These are phyloP conservation scores for Ascoidea asiatica DNA, from an alignment of 805 yeast genomes.

Conservation along the genomic window DNA sequence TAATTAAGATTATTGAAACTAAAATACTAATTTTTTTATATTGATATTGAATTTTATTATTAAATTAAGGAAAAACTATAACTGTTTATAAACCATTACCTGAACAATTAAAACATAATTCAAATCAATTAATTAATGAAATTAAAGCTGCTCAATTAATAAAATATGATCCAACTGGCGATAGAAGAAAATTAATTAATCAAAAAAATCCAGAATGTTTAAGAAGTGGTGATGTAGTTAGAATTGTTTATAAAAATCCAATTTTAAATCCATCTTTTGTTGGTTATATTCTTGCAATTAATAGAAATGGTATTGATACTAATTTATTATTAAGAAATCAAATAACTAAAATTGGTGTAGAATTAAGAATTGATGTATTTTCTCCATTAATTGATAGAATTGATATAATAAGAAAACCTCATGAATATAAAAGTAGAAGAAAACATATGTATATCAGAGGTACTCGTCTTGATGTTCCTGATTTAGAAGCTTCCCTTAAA, in stretches of 20 bases:
- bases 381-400: slow-evolving; percentile 67
- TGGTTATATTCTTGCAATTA: slow-evolving; percentile 71
- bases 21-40: too few relatives aligned
- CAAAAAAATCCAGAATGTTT: slow-evolving; percentile 33
- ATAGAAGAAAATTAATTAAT: slow-evolving; percentile 43
- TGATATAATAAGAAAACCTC: slow-evolving; percentile 67
- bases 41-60: too few relatives aligned
- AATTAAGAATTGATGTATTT: slow-evolving; percentile 65
- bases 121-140: slow-evolving; percentile 3
- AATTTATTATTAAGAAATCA: slow-evolving; percentile 75
- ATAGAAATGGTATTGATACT: slow-evolving; percentile 58
- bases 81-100: slow-evolving; percentile 9
- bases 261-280: slow-evolving; percentile 47
- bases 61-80: slow-evolving; percentile 5
- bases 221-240: slow-evolving; percentile 72
- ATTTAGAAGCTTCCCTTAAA: slow-evolving; percentile 37
- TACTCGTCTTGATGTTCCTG: slow-evolving; percentile 63
- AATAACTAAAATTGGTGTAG: slow-evolving; percentile 74
- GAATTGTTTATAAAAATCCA: slow-evolving; percentile 53
- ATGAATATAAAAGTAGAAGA: slow-evolving; percentile 59
- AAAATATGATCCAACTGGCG: slow-evolving; percentile 60
- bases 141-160: slow-evolving; percentile 37
- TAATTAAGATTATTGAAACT: too few relatives aligned
- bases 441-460: slow-evolving; percentile 87
- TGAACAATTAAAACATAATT: slow-evolving; percentile 3